A percentile compares a stretch with the other conserved stretches of the same genome.
These are phyloP conservation scores for Stipa capillata DNA, from an alignment of 176 grass and related monocot species.

Conservation along the genomic window DNA sequence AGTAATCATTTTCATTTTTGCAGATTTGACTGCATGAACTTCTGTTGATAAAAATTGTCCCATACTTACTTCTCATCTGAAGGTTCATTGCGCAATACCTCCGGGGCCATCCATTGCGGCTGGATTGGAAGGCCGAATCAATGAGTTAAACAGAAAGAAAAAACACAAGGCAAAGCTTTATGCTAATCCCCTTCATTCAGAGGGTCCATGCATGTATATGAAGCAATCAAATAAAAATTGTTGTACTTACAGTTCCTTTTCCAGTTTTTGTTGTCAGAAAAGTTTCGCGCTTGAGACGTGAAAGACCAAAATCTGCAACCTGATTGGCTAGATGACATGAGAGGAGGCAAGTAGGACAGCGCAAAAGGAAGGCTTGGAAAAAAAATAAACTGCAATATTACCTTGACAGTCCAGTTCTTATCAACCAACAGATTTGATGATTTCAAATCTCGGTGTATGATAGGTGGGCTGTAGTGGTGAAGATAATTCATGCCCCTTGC, in stretches of 20 bases:
- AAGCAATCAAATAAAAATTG: slow-evolving; percentile 9
- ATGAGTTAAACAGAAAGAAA: slow-evolving; percentile 28
- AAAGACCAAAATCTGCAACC: slow-evolving; percentile 99
- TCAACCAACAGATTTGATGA: slow-evolving; percentile 97
- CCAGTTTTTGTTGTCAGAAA: slow-evolving; percentile 90
- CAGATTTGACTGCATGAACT: not conserved
- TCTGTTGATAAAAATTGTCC: not conserved
- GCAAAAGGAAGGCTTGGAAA: not conserved
- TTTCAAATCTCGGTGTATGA: slow-evolving; percentile 97
- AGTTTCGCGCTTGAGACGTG: slow-evolving; percentile 88
- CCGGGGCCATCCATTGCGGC: slow-evolving; percentile 99
- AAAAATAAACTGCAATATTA: slow-evolving; percentile 24
- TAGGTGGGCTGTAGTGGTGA: slow-evolving; percentile 84
- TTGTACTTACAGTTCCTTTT: slow-evolving; percentile 85
- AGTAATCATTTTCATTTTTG: slow-evolving; percentile 6
- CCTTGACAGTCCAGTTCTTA: slow-evolving; percentile 99
- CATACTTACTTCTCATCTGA: slow-evolving; percentile 94
- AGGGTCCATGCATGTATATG: not conserved
- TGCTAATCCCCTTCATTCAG: not conserved
- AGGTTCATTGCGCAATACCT: slow-evolving; percentile 94
- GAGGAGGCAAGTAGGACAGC: not conserved
- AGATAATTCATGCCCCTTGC: slow-evolving; percentile 99
- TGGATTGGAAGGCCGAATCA: slow-evolving; percentile 19
- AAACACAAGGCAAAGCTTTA: not conserved
- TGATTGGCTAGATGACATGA: slow-evolving; percentile 26